Evolutionary conservation across 331 rosid genomes (phyloP).

Genomic region (Quercus phellos): DNA sequence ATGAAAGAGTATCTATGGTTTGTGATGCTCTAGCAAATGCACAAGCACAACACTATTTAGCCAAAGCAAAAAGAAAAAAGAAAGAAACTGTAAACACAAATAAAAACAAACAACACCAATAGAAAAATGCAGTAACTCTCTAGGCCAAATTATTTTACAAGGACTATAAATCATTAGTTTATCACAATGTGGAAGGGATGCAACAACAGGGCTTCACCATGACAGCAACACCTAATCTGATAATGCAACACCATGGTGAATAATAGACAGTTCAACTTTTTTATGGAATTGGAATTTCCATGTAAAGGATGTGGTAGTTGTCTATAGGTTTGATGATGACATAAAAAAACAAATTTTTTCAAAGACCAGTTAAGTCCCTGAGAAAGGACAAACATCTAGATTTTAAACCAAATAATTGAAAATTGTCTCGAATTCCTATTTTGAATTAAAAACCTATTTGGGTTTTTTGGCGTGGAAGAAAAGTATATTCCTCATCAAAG

Average conservation of each 20-base stretch:
- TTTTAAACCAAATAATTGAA: no score
- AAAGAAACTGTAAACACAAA: background rate
- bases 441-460: no score
- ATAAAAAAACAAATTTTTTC: background rate
- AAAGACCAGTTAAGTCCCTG: background rate
- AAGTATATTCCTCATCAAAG: no score
- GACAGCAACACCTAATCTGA: no score
- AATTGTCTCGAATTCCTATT: no score
- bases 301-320: background rate
- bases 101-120: background rate
- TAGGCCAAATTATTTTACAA: background rate
- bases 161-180: background rate
- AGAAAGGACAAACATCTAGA: background rate
- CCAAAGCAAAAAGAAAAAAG: background rate
- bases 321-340: background rate
- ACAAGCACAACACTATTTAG: background rate
- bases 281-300: background rate
- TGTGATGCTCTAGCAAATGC: background rate
- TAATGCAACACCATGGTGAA: background rate
- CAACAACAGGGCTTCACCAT: background rate
- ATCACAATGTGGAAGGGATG: background rate
- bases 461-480: no score
- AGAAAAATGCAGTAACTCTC: background rate
- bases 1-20: background rate
- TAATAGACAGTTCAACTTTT: background rate